Evolutionary conservation across 2,329 filamentous ascomycete species (phyloP), one percentile per base, ranked within the genome.

Genomic region (Hypocrella siamensis): DNA sequence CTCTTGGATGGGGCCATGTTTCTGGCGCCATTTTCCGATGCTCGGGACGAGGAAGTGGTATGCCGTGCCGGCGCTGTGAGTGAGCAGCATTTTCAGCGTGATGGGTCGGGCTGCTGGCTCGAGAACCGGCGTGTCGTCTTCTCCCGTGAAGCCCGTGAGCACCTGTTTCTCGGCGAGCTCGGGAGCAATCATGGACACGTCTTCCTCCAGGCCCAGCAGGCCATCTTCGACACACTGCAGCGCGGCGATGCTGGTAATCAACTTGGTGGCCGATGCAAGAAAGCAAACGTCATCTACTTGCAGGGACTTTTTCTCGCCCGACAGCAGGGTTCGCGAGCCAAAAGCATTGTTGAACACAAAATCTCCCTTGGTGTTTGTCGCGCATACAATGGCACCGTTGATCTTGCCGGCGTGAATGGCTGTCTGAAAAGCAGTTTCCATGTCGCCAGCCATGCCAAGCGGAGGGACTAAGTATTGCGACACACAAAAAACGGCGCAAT

Each of bases 221-320:
- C 65, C 65, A 6, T 61, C 54, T 22, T 74, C 67, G 2, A 73
- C 64, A 28, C 63, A 60, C 35, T 70, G 64, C n/a, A 75, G 42
- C 1, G 58, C 58, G 3, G 67, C 61, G 31, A 75, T 58, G 2
- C 59, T 57, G 3, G 67, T 59, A 32, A 70, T 38, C 3, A 75
- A 46, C 36, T 63, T 63, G 17, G 50, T 56, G 3, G 46, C 51
- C 4, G 53, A 60, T 3, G 53, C 54, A 0, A 60, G 37, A 29
- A 37, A 56, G 6, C 58, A 31, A 4, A 58, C 43, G 24, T 54
- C 48, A 34, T 59, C 57, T 53, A 34, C 15, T 12, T 30, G 27
- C 28, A 28, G 28, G 4, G 58, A 52, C 0, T 35, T 36, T 26
- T 55, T 58, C 28, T 62, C 53, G 2, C 53, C 53, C 0, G 58